Evolutionary conservation across 768 basidiomycete species (phyloP).

Genomic region (Xanthoconium purpureum): DNA sequence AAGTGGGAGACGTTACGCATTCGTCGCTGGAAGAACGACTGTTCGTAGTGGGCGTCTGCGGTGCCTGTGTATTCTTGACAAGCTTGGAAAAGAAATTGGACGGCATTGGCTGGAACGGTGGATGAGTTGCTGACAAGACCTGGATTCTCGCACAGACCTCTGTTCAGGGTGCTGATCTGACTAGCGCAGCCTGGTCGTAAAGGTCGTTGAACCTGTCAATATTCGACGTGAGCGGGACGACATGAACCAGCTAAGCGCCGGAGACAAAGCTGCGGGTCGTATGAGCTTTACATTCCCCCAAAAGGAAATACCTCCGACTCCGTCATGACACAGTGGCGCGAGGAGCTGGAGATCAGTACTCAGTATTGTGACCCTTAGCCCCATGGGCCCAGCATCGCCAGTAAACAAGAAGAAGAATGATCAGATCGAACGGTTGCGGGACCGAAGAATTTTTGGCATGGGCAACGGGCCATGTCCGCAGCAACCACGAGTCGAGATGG

Average conservation of each 20-base stretch:
- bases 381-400: no score
- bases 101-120: conserved; percentile 17
- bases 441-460: not conserved
- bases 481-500: not conserved
- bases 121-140: not conserved
- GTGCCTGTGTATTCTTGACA: conserved; percentile 19
- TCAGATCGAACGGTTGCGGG: not conserved
- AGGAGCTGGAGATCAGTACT: no score
- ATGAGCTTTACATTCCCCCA: not conserved
- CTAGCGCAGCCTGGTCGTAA: not conserved
- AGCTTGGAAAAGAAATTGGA: conserved; percentile 32
- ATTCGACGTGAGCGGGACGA: not conserved
- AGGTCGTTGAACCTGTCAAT: no score
- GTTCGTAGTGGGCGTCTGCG: conserved; percentile 4
- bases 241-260: not conserved
- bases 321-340: no score
- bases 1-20: not conserved
- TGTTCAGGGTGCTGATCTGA: not conserved
- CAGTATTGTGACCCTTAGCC: no score
- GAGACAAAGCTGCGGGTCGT: not conserved
- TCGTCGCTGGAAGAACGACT: not conserved
- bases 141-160: not conserved
- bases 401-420: not conserved
- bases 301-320: not conserved
- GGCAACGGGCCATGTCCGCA: not conserved